A percentile compares a stretch with the other conserved stretches of the same genome.
Conservation (phyloP, 768 basidiomycete species). For the Dacryopinax primogenitus region DNA sequence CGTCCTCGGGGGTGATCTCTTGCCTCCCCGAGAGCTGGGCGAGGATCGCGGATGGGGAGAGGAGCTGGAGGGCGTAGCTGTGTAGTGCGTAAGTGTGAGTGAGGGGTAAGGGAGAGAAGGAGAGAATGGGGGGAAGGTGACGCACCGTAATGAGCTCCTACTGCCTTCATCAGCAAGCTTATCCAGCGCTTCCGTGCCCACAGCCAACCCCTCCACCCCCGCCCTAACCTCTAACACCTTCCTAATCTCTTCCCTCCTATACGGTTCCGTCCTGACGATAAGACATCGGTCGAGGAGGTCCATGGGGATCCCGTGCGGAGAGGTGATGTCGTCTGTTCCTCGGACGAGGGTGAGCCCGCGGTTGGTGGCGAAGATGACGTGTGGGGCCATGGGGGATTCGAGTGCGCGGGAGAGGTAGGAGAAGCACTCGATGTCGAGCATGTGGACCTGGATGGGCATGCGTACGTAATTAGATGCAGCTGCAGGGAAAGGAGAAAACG, state of each 20-base stretch:
- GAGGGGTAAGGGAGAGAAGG: not conserved
- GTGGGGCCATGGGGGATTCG: slow-evolving; percentile 93
- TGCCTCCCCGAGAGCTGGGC: slow-evolving; percentile 61
- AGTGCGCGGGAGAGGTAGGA: slow-evolving; percentile 93
- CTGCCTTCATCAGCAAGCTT: slow-evolving; percentile 71
- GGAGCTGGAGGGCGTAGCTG: slow-evolving; percentile 81
- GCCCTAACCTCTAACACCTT: slow-evolving; percentile 79
- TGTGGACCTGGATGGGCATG: slow-evolving; percentile 61
- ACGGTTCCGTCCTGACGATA: slow-evolving; percentile 84
- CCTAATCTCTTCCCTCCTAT: slow-evolving; percentile 69
- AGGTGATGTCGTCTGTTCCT: slow-evolving; percentile 80
- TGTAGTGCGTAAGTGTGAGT: not conserved
- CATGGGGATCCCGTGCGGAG: slow-evolving; percentile 87
- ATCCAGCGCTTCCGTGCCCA: slow-evolving; percentile 65
- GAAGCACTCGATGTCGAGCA: slow-evolving; percentile 99
- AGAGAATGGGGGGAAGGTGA: slow-evolving; percentile 11
- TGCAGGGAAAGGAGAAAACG: slow-evolving; percentile 23
- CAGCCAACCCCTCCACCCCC: slow-evolving; percentile 69
- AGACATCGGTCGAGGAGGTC: slow-evolving; percentile 90
- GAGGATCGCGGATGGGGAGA: slow-evolving; percentile 83
- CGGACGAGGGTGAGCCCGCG: slow-evolving; percentile 84
- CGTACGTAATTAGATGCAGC: slow-evolving; percentile 9
- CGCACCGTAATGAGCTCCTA: slow-evolving; percentile 63
- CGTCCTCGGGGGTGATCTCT: slow-evolving; percentile 77
- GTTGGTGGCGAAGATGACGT: slow-evolving; percentile 94